Percentiles rank a stretch among this genome's conserved stretches.
These are phyloP conservation scores for Talaromyces stipitatus DNA, from an alignment of 495 filamentous ascomycete genomes.

Conservation along the genomic window DNA sequence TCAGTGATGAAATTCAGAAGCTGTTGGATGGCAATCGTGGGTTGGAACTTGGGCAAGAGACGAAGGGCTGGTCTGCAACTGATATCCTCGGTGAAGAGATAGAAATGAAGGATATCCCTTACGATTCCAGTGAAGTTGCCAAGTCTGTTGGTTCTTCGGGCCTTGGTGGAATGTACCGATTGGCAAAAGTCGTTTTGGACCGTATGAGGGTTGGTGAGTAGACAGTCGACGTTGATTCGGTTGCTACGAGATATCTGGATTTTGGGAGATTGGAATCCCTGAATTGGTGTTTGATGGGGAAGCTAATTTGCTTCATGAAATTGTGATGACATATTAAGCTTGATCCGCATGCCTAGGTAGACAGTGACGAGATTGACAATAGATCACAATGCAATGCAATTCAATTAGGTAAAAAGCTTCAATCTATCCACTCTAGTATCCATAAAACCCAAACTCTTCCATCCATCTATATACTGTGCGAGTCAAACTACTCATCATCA, in stretches of 20 bases:
- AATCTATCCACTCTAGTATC: no score
- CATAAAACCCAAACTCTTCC: neutral
- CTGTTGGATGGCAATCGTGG: constrained; percentile 20
- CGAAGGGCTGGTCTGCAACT: constrained; percentile 17
- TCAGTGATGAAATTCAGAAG: constrained; percentile 19
- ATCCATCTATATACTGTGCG: neutral
- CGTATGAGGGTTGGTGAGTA: neutral
- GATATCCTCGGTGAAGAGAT: constrained; percentile 20
- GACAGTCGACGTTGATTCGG: neutral
- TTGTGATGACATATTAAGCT: no score
- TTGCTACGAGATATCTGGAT: neutral
- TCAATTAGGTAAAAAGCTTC: no score
- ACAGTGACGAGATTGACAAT: no score
- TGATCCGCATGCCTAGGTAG: no score
- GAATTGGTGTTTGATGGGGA: no score
- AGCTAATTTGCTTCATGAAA: no score
- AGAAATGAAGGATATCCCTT: neutral
- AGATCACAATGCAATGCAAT: no score
- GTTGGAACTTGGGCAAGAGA: constrained; percentile 26
- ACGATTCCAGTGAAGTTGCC: constrained; percentile 9
- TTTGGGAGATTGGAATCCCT: neutral
- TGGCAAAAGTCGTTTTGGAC: neutral
- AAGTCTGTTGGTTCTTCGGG: constrained; percentile 21
- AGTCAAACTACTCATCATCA: constrained; percentile 16
- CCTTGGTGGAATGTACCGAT: constrained; percentile 21